Conservation (phyloP, 1,139 yeast genomes). For the Yamadazyma mexicana region DNA sequence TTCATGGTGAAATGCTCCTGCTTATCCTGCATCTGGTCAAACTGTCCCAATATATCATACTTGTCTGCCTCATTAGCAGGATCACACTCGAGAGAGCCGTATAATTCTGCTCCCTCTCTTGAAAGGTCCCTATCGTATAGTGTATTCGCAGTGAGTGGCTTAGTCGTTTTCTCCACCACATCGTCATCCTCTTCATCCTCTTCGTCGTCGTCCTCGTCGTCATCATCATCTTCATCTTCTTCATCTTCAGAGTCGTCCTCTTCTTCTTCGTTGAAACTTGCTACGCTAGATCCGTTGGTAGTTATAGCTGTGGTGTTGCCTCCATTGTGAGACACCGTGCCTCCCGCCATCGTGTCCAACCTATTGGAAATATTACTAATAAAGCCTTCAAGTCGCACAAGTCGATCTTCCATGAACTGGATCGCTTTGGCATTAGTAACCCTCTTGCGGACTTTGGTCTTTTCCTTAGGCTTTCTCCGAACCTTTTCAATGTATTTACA, state of each 20-base stretch:
- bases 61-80: neutral
- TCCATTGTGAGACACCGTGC: neutral
- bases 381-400: conserved; percentile 25
- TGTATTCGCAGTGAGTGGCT: no score
- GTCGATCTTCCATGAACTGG: conserved; percentile 22
- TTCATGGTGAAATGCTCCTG: neutral
- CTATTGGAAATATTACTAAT: conserved; percentile 20
- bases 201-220: conserved; percentile 5
- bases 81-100: no score
- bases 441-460: conserved; percentile 10
- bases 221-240: conserved; percentile 2
- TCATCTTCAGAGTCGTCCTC: no score
- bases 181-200: conserved; percentile 9
- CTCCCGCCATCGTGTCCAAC: conserved; percentile 9
- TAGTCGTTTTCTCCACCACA: no score
- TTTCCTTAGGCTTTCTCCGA: conserved; percentile 15
- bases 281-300: neutral
- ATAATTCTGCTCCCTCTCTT: neutral
- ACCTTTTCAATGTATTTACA: conserved; percentile 33
- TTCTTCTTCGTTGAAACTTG: neutral
- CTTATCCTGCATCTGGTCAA: neutral
- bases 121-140: neutral
- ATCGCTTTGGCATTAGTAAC: conserved; percentile 14
- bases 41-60: conserved; percentile 1
- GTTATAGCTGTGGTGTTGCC: no score